phyloP scores from a whole-genome alignment of 2,329 filamentous ascomycete species.

The Colletotrichum sp. region DNA sequence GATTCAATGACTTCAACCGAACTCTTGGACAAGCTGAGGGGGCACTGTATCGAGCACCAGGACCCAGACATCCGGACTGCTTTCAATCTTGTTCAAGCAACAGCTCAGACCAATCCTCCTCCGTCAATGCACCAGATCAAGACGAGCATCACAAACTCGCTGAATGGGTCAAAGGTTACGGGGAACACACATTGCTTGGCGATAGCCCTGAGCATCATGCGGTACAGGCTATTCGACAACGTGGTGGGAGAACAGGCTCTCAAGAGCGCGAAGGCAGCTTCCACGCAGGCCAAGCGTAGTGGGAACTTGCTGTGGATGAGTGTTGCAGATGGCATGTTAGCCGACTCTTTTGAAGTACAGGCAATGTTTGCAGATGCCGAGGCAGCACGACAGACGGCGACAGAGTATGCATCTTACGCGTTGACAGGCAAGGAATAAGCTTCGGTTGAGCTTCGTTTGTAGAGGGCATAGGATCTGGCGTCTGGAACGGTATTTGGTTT shows the following conservation, averaged over 20 bases:
- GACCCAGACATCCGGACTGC: slow-evolving; percentile 80
- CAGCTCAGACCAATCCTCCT: slow-evolving; percentile 65
- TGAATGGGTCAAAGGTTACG: slow-evolving; percentile 71
- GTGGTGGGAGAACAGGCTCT: slow-evolving; percentile 82
- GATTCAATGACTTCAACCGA: slow-evolving; percentile 63
- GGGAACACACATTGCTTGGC: slow-evolving; percentile 82
- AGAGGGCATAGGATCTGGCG: slow-evolving; percentile 15
- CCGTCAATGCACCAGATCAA: slow-evolving; percentile 79
- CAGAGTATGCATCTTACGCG: slow-evolving; percentile 46
- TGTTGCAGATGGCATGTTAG: slow-evolving; percentile 80
- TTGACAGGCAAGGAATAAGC: slow-evolving; percentile 35
- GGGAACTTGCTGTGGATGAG: slow-evolving; percentile 80
- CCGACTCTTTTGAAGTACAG: slow-evolving; percentile 75
- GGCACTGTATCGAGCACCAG: slow-evolving; percentile 70
- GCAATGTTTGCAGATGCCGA: slow-evolving; percentile 59
- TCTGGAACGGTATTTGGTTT: slow-evolving; percentile 15
- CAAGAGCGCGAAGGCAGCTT: slow-evolving; percentile 75
- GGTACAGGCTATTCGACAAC: slow-evolving; percentile 79
- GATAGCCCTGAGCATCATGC: slow-evolving; percentile 86
- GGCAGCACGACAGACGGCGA: slow-evolving; percentile 45
- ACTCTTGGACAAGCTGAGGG: slow-evolving; percentile 70
- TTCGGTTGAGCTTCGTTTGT: not conserved
- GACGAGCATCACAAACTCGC: slow-evolving; percentile 74
- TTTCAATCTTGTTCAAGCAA: slow-evolving; percentile 77
- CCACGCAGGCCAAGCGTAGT: slow-evolving; percentile 70